Conservation (phyloP, 352 stramenopile species). For the Globisporangium iwayamae region DNA sequence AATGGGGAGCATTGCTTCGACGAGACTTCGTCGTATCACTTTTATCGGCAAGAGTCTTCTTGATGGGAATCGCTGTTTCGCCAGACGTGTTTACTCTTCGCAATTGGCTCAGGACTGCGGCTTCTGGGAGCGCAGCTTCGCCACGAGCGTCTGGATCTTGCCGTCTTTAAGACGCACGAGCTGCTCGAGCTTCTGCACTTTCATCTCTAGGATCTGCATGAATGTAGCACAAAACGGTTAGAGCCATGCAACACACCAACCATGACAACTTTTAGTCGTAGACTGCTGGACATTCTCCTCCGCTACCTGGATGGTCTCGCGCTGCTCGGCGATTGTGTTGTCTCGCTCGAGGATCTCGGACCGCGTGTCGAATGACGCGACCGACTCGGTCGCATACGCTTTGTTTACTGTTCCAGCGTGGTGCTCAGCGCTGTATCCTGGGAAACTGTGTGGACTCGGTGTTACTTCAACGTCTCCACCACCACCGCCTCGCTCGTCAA, state of each 20-base stretch:
- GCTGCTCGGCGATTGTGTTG: conserved; percentile 80
- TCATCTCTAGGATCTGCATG: conserved; percentile 90
- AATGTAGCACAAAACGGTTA: background rate
- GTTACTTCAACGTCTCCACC: background rate
- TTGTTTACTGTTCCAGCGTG: conserved; percentile 5
- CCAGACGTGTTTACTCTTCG: background rate
- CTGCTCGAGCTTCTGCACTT: conserved; percentile 94
- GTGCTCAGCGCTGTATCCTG: conserved; percentile 17
- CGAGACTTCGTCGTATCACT: too few species aligned
- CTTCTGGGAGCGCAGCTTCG: conserved; percentile 80
- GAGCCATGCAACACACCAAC: background rate
- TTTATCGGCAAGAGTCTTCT: too few species aligned
- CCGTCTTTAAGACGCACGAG: conserved; percentile 92
- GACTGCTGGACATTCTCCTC: too few species aligned
- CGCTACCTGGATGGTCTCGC: conserved; percentile 79
- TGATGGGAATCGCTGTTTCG: too few species aligned
- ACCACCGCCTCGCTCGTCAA: background rate
- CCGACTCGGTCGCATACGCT: conserved; percentile 12
- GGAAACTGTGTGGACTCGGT: background rate
- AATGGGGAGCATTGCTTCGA: too few species aligned
- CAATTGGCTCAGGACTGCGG: conserved; percentile 23
- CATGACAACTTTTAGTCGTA: too few species aligned
- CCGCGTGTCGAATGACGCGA: conserved; percentile 11
- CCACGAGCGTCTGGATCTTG: conserved; percentile 90
- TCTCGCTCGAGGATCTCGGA: conserved; percentile 65